Evolutionary conservation across 805 yeast species (phyloP).

Genomic region (Candida caryicola): DNA sequence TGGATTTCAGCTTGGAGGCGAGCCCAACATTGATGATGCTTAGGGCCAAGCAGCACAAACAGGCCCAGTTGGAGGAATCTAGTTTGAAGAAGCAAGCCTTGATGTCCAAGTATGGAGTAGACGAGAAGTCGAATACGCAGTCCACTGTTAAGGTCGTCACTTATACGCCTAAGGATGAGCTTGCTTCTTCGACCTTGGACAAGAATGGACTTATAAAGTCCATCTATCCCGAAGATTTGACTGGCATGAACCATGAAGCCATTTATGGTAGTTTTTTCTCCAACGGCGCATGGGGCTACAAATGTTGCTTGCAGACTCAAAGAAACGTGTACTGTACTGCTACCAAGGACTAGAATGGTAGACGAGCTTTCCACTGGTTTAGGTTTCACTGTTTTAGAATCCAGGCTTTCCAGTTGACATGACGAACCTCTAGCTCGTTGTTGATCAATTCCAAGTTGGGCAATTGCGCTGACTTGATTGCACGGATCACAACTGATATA

Average conservation of each 20-base stretch:
- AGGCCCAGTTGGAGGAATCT: conserved; percentile 14
- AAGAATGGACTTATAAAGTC: conserved; percentile 15
- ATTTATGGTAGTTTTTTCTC: conserved; percentile 46
- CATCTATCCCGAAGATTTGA: conserved; percentile 34
- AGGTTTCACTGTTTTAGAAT: conserved; percentile 1
- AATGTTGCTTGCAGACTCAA: conserved; percentile 36
- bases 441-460: conserved; percentile 14
- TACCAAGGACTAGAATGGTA: neutral
- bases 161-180: neutral
- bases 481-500: conserved; percentile 9
- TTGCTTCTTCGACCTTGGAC: conserved; percentile 1
- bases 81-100: conserved; percentile 14
- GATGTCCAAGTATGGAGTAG: conserved; percentile 16
- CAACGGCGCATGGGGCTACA: conserved; percentile 44
- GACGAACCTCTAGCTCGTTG: conserved; percentile 9
- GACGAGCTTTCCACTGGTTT: neutral
- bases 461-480: conserved; percentile 7
- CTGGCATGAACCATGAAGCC: conserved; percentile 35
- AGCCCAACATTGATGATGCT: conserved; percentile 37
- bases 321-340: conserved; percentile 30
- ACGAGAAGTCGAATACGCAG: neutral
- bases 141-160: neutral
- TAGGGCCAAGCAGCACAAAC: conserved; percentile 19
- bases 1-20: conserved; percentile 33
- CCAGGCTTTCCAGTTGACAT: conserved; percentile 20